These are phyloP conservation scores for Rubia peregrina DNA, from an alignment of 305 asterid genomes.

Conservation along the genomic window DNA sequence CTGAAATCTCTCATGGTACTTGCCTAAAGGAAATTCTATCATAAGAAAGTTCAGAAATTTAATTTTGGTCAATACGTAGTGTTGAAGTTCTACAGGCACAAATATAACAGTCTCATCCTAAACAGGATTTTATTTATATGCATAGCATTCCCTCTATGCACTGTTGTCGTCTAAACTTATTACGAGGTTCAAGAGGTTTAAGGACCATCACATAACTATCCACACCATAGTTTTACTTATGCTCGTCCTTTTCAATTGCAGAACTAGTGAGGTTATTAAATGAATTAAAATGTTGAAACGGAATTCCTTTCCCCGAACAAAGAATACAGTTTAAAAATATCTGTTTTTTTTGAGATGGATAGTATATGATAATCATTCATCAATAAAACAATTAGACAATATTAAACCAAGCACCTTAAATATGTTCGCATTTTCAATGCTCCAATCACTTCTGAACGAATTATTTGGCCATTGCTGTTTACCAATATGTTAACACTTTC, in stretches of 20 bases:
- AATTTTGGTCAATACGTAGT: neutral
- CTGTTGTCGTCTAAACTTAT: neutral
- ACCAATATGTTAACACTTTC: constrained; percentile 41
- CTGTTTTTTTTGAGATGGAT: neutral
- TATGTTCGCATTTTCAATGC: constrained; percentile 42
- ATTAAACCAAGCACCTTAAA: constrained; percentile 28
- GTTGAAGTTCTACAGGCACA: neutral
- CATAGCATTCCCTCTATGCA: neutral
- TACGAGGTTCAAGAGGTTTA: neutral
- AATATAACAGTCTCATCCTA: neutral
- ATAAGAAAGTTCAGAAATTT: neutral
- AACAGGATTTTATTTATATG: neutral
- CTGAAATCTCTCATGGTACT: neutral
- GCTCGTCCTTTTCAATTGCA: neutral
- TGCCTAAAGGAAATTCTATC: neutral
- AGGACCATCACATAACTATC: neutral
- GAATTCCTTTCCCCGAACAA: neutral
- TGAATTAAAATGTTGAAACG: neutral
- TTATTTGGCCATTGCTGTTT: constrained; percentile 38
- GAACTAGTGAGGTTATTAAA: neutral
- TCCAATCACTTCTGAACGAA: constrained; percentile 39
- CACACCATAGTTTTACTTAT: neutral
- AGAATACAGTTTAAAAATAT: neutral
- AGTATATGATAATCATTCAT: neutral
- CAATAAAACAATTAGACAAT: constrained; percentile 1